These are phyloP conservation scores for Micractinium conductrix DNA, from an alignment of 139 green algal genomes.

Conservation along the genomic window DNA sequence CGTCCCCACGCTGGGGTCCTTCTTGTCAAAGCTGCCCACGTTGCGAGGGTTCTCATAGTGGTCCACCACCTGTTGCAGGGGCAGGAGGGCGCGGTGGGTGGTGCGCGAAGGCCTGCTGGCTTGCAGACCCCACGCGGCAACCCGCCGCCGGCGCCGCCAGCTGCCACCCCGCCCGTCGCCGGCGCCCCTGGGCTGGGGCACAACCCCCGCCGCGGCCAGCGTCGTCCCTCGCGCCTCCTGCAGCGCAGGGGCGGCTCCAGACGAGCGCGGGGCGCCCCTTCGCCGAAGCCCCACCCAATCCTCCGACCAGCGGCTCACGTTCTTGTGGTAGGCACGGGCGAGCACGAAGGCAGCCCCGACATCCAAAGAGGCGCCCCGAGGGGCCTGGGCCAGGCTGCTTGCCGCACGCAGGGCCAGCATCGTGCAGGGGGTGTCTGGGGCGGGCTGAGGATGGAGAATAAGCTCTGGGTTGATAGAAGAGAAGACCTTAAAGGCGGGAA, in stretches of 20 bases:
- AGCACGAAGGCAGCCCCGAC: neutral
- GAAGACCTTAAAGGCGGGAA: neutral
- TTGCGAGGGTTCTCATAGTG: constrained; percentile 98
- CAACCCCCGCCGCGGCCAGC: neutral
- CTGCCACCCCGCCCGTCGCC: too few relatives aligned
- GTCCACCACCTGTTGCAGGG: constrained; percentile 87
- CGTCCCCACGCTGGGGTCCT: constrained; percentile 89
- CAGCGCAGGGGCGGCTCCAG: neutral
- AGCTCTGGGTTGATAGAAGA: neutral
- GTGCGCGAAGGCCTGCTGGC: neutral
- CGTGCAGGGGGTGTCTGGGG: neutral
- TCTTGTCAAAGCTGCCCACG: constrained; percentile 97
- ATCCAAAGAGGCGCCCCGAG: too few relatives aligned
- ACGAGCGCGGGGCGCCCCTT: neutral
- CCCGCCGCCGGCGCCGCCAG: neutral
- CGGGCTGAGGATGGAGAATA: too few relatives aligned
- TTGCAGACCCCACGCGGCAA: neutral
- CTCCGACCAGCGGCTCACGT: constrained; percentile 52
- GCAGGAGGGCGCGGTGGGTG: neutral
- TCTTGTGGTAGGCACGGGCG: constrained; percentile 77
- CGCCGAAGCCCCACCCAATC: neutral
- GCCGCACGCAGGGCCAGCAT: constrained; percentile 25
- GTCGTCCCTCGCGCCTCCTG: too few relatives aligned
- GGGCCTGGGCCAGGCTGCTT: neutral
- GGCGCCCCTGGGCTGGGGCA: neutral